phyloP scores from a whole-genome alignment of 139 green algal species.

The Closterium sp. region DNA sequence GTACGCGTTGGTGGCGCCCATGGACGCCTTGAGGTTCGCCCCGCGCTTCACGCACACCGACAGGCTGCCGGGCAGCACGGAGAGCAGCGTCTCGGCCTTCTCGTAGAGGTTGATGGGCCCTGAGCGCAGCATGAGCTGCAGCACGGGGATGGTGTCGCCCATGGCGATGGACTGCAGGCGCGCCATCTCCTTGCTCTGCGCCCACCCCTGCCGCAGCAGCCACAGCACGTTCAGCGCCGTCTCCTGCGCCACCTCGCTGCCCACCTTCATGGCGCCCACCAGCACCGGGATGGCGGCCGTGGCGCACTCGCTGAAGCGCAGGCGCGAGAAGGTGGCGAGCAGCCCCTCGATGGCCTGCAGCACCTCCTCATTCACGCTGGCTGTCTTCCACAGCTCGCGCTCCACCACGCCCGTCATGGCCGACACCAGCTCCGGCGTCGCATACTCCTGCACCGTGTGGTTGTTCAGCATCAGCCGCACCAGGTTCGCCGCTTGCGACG shows the following conservation, averaged over 20 bases:
- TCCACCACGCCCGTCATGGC: constrained; percentile 15
- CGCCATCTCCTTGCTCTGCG: constrained; percentile 14
- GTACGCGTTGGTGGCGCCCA: constrained; percentile 41
- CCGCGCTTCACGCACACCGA: constrained; percentile 30
- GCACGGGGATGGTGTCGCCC: constrained; percentile 37
- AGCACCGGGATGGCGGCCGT: constrained; percentile 40
- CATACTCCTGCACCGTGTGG: constrained; percentile 33
- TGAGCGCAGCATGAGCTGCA: constrained; percentile 33
- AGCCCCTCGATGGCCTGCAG: constrained; percentile 23
- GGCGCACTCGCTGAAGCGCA: constrained; percentile 5
- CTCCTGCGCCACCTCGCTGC: constrained; percentile 30
- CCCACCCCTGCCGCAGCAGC: constrained; percentile 24
- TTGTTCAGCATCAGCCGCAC: constrained; percentile 27
- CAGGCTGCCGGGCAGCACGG: constrained; percentile 30
- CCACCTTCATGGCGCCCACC: constrained; percentile 28
- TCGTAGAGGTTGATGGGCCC: constrained; percentile 22
- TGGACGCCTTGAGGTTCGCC: constrained; percentile 29
- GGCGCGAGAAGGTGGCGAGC: constrained; percentile 12
- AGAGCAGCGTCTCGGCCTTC: constrained; percentile 32
- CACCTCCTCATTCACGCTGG: constrained; percentile 10
- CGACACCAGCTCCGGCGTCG: constrained; percentile 12
- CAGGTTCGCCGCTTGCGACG: constrained; percentile 1
- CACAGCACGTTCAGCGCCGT: constrained; percentile 20
- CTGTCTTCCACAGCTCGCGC: constrained; percentile 26
- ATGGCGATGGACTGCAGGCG: constrained; percentile 20